Base-by-base conservation (phyloP, 2,329 filamentous ascomycete genomes). In the Scedosporium boydii region DNA sequence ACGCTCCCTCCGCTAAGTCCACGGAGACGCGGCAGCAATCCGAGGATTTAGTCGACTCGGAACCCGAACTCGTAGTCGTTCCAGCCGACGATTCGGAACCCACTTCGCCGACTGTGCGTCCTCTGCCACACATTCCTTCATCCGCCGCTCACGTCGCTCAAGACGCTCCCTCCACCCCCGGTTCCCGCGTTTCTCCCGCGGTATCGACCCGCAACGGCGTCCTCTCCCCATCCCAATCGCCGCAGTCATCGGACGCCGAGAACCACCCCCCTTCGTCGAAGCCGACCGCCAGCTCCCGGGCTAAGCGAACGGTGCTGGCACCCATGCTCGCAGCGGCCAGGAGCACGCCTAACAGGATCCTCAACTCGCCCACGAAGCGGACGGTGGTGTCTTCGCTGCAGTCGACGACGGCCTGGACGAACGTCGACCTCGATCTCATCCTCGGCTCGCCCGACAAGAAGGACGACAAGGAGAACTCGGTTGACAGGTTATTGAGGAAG, bases 201-300 rank as follows among this genome's bases (percentile, higher is more conserved):
- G 75, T 77, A 1, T 77, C 78, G 4, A 79, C 82, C 10, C 79
- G 78, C 62, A 83, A 86, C 65, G 72, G 83, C 12, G 82, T 75
- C 1, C 67, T 83, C 5, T 85, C 84, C 0, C 87, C 86, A 0
- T 89, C 87, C 0, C 82, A 82, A 18, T 89, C 89, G 1, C 87
- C 87, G 0, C 89, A 91, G 67, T 88, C 89, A 1, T 93, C 90
- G 0, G 88, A 95, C 70, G 88, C 88, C 0, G 90, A 95, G 72
- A 93, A 93, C 67, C 86, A 84, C 58, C 89, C 89, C 1, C 90
- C 90, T 0, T 89, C 88, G 1, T 86, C 86, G 4, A 83, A 80
- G 61, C 83, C 82, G 60, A 79, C 23, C 38, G 14, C 14, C 61
- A 26, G 48, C 46, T 38, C 56, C 23, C 46, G 51, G n/a, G 68